These are phyloP conservation scores for Dactylellina sp. DNA, from an alignment of 2,329 filamentous ascomycete genomes.

Conservation along the genomic window DNA sequence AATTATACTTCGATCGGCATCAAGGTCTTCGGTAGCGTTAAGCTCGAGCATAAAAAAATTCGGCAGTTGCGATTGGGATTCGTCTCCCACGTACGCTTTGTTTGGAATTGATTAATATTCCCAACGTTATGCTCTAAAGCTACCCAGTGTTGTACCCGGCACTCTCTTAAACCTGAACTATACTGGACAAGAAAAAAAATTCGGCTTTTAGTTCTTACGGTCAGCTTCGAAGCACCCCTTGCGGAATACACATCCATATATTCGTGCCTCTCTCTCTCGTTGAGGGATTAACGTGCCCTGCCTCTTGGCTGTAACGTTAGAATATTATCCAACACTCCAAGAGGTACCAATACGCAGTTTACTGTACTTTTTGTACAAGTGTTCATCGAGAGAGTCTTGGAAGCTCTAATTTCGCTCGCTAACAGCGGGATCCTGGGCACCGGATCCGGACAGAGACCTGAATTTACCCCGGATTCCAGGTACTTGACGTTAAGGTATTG, in stretches of 20 bases:
- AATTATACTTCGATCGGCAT: background rate
- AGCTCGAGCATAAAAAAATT: too few relatives aligned
- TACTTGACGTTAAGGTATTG: constrained; percentile 33
- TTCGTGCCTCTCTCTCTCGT: too few relatives aligned
- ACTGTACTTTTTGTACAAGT: background rate
- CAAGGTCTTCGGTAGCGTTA: too few relatives aligned
- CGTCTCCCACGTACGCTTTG: background rate
- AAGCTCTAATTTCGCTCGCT: background rate
- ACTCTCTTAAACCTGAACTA: background rate
- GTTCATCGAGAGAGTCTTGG: background rate
- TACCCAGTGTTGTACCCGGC: constrained; percentile 17
- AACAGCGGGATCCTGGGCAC: background rate
- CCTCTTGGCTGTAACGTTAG: constrained; percentile 52
- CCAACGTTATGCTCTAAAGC: constrained; percentile 33
- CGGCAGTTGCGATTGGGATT: too few relatives aligned
- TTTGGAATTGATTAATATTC: constrained; percentile 9
- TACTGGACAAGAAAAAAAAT: constrained; percentile 11
- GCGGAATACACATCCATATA: background rate
- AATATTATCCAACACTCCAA: constrained; percentile 25
- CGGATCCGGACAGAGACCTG: constrained; percentile 1
- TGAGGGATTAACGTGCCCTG: constrained; percentile 47
- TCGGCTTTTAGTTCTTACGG: constrained; percentile 31
- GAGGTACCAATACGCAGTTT: background rate
- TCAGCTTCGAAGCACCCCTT: constrained; percentile 25
- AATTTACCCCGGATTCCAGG: constrained; percentile 39